phyloP scores from a whole-genome alignment of 108 stramenopile species.

The Epithemia pelagica region DNA sequence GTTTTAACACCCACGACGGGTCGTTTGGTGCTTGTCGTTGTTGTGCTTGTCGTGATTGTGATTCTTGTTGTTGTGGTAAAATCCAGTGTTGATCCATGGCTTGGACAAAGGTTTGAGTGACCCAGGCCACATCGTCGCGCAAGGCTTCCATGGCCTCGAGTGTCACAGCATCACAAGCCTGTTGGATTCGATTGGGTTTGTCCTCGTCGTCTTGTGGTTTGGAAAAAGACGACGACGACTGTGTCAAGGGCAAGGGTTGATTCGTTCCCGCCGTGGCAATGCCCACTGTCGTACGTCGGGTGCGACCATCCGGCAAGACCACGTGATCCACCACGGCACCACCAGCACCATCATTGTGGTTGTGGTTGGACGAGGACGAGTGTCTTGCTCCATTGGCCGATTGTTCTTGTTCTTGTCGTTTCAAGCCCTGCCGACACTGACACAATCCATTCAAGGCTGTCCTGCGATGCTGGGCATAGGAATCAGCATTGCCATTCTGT shows the following conservation, averaged over 20 bases:
- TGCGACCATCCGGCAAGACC: constrained; percentile 13
- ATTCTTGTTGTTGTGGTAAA: constrained; percentile 2
- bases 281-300: constrained; percentile 30
- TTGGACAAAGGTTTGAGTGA: constrained; percentile 40
- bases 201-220: constrained; percentile 8
- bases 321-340: too few relatives aligned
- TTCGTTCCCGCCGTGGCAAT: constrained; percentile 34
- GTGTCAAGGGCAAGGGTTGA: constrained; percentile 13
- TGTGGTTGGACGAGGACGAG: too few relatives aligned
- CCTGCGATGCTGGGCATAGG: too few relatives aligned
- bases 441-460: too few relatives aligned
- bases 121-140: constrained; percentile 50
- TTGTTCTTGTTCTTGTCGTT: too few relatives aligned
- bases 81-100: constrained; percentile 32
- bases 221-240: too few relatives aligned
- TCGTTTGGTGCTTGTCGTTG: not conserved
- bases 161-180: constrained; percentile 39
- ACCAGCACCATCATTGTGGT: too few relatives aligned
- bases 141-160: constrained; percentile 50
- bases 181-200: constrained; percentile 3
- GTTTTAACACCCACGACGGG: constrained; percentile 5
- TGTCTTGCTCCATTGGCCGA: too few relatives aligned
- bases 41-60: not conserved
- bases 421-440: too few relatives aligned
- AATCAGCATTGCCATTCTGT: too few relatives aligned